Evolutionary conservation across 75 land plant species (phyloP).

Genomic region (Sequoia sempervirens): DNA sequence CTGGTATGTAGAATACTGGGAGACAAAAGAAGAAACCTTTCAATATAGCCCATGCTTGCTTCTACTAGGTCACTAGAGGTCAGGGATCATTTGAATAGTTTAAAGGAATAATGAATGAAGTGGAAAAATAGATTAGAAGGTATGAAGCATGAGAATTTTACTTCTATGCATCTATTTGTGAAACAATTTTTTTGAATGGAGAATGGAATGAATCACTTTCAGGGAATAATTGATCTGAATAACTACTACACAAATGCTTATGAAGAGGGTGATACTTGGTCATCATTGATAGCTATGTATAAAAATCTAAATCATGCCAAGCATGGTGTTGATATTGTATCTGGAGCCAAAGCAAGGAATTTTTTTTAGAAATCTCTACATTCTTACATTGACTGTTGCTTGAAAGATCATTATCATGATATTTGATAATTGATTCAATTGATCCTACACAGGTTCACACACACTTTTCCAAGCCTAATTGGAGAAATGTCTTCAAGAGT

Average conservation of each 20-base stretch:
- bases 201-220: not conserved
- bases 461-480: no score
- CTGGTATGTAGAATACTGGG: not conserved
- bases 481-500: conserved; percentile 61
- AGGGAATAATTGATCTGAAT: conserved; percentile 92
- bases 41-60: conserved; percentile 13
- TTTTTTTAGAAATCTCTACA: no score
- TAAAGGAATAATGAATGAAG: conserved; percentile 27
- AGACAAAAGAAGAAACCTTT: conserved; percentile 6
- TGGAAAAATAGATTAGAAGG: conserved; percentile 24
- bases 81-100: conserved; percentile 26
- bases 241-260: conserved; percentile 97
- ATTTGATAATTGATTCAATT: no score
- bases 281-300: conserved; percentile 89
- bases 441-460: no score
- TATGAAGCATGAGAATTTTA: not conserved
- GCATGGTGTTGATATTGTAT: no score
- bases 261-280: conserved; percentile 97
- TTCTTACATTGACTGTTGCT: no score
- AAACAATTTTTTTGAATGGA: not conserved
- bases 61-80: conserved; percentile 27
- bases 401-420: no score
- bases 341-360: no score
- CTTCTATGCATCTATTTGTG: no score
- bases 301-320: no score